Conservation (phyloP, 164 flowering plant species). For the Magnolia officinalis region DNA sequence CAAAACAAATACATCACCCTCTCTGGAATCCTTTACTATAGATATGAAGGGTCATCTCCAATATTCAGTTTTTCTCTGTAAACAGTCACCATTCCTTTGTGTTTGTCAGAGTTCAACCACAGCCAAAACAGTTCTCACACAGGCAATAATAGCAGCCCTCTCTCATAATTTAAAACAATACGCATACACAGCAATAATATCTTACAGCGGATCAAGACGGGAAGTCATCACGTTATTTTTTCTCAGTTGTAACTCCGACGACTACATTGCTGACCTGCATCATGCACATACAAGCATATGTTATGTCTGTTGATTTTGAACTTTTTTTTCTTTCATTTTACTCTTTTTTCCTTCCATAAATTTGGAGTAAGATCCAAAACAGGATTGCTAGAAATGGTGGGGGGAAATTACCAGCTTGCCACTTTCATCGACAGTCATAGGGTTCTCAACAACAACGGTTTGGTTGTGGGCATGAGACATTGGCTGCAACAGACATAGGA, state of each 20-base stretch:
- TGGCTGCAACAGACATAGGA: conserved; percentile 17
- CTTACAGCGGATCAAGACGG: background rate
- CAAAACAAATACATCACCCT: background rate
- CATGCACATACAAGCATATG: background rate
- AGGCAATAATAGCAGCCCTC: conserved; percentile 12
- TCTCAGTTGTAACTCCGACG: conserved; percentile 86
- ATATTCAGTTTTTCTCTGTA: background rate
- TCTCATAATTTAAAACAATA: background rate
- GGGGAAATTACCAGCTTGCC: conserved; percentile 69
- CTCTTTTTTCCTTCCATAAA: background rate
- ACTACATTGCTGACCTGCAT: conserved; percentile 88
- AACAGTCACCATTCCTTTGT: background rate
- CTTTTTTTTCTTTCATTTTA: background rate
- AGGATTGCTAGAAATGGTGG: background rate
- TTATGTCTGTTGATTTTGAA: background rate
- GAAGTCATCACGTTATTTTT: conserved; percentile 31
- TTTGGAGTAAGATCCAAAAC: background rate
- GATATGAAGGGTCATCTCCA: background rate
- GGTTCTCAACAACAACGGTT: conserved; percentile 93
- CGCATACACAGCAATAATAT: background rate
- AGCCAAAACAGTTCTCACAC: background rate
- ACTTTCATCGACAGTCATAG: conserved; percentile 90
- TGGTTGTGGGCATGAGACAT: conserved; percentile 42
- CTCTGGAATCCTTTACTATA: background rate
- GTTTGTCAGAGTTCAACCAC: background rate